A percentile compares a stretch with the other conserved stretches of the same genome.
Conservation (phyloP, 345 rosid species). For the Gossypium arboreum region DNA sequence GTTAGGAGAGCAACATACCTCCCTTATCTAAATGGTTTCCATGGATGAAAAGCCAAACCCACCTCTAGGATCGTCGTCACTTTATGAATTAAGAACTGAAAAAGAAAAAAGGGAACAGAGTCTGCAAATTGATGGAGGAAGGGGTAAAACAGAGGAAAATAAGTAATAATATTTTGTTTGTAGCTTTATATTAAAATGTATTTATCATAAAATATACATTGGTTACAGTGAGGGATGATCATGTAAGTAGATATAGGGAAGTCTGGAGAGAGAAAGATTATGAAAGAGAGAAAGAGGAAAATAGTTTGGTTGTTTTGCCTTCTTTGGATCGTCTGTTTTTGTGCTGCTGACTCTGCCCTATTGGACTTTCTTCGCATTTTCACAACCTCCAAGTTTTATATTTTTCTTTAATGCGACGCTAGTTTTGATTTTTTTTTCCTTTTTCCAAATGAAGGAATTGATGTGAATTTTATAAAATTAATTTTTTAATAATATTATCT, state of each 20-base stretch:
- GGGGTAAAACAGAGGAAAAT: not conserved
- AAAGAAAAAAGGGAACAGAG: too few relatives aligned
- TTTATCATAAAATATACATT: not conserved
- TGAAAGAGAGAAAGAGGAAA: constrained; percentile 13
- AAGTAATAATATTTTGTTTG: too few relatives aligned
- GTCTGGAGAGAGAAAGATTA: not conserved
- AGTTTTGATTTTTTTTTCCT: too few relatives aligned
- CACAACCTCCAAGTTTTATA: too few relatives aligned
- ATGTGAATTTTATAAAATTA: too few relatives aligned
- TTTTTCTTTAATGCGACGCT: too few relatives aligned
- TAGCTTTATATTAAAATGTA: too few relatives aligned
- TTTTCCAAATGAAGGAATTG: too few relatives aligned
- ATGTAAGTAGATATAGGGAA: constrained; percentile 4
- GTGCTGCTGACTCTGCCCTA: constrained; percentile 14
- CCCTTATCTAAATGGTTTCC: constrained; percentile 45
- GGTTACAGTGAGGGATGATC: constrained; percentile 18
- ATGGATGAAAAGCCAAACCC: constrained; percentile 25
- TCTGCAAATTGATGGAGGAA: not conserved
- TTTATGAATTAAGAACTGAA: constrained; percentile 12
- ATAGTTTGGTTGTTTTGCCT: constrained; percentile 5
- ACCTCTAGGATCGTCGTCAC: constrained; percentile 22
- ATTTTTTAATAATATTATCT: too few relatives aligned
- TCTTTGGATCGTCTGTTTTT: constrained; percentile 43
- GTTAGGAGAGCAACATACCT: constrained; percentile 25
- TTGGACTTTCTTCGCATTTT: constrained; percentile 22